phyloP scores from a whole-genome alignment of 768 basidiomycete genomes.

The Fibroporia radiculosa region DNA sequence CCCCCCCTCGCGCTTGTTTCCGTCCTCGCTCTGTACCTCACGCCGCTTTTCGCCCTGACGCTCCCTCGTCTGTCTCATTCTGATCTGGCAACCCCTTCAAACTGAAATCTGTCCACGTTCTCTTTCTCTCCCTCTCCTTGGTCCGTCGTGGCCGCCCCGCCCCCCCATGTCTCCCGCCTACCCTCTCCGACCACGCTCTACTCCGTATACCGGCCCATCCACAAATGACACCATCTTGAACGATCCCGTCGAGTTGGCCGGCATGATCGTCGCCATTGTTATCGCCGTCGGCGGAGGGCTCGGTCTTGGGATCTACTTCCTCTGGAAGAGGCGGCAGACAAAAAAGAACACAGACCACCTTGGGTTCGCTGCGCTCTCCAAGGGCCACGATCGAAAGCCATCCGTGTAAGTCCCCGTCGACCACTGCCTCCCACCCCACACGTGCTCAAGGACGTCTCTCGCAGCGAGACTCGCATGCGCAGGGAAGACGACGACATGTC shows the following conservation, averaged over 20 bases:
- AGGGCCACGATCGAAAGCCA: too few species aligned
- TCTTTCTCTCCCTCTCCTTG: too few species aligned
- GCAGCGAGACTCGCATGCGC: not conserved
- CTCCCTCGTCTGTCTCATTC: too few species aligned
- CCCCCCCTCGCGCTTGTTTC: too few species aligned
- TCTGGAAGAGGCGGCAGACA: constrained; percentile 32
- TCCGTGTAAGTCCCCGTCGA: not conserved
- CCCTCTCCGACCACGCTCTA: constrained; percentile 4
- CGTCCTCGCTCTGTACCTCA: too few species aligned
- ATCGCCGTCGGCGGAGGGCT: constrained; percentile 29
- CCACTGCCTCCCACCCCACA: not conserved
- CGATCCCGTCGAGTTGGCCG: constrained; percentile 37
- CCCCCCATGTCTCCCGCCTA: constrained; percentile 2
- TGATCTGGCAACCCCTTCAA: too few species aligned
- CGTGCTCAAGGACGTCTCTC: not conserved
- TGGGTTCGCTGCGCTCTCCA: too few species aligned
- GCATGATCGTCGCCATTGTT: constrained; percentile 39
- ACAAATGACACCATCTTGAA: constrained; percentile 10
- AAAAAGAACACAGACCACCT: too few species aligned
- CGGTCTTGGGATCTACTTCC: constrained; percentile 37
- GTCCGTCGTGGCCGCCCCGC: too few species aligned
- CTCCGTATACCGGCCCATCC: constrained; percentile 4
- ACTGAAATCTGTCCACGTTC: too few species aligned
- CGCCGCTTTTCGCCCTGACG: too few species aligned
- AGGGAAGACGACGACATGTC: constrained; percentile 22